Conservation (phyloP, 73 alveolate species). For the Paramecium bursaria region DNA sequence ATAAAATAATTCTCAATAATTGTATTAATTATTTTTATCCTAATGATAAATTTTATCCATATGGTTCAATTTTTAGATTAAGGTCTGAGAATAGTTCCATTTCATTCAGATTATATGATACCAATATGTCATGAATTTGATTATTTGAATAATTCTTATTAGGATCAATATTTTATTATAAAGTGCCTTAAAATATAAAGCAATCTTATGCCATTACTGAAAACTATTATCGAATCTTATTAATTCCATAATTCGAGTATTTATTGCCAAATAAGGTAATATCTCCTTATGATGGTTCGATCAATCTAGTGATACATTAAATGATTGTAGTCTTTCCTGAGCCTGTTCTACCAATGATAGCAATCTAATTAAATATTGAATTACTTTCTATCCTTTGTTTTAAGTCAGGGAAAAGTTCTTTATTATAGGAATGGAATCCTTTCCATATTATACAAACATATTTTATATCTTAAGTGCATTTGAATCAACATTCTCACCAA, state of each 20-base stretch:
- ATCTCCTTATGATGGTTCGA: conserved; percentile 67
- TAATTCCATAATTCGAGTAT: neutral
- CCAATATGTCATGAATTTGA: neutral
- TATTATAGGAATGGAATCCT: neutral
- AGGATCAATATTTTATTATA: conserved; percentile 62
- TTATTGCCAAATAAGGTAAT: conserved; percentile 13
- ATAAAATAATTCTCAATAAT: conserved; percentile 41
- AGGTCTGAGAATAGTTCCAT: too few relatives aligned
- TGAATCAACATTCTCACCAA: neutral
- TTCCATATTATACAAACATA: neutral
- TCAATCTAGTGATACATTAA: conserved; percentile 75
- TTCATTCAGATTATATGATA: too few relatives aligned
- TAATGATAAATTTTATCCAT: conserved; percentile 66
- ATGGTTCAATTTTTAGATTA: neutral
- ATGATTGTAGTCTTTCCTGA: conserved; percentile 84
- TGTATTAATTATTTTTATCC: conserved; percentile 67
- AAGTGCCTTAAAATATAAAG: conserved; percentile 60
- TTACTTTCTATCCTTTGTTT: conserved; percentile 12
- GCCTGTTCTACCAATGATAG: conserved; percentile 95
- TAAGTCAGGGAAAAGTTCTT: neutral
- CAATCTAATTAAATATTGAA: conserved; percentile 67
- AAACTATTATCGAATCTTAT: conserved; percentile 37
- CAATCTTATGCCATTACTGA: conserved; percentile 67
- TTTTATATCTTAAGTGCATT: neutral
- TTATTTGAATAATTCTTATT: neutral